phyloP scores from a whole-genome alignment of 1,139 yeast genomes.

The Sugiyamaella castrensis region DNA sequence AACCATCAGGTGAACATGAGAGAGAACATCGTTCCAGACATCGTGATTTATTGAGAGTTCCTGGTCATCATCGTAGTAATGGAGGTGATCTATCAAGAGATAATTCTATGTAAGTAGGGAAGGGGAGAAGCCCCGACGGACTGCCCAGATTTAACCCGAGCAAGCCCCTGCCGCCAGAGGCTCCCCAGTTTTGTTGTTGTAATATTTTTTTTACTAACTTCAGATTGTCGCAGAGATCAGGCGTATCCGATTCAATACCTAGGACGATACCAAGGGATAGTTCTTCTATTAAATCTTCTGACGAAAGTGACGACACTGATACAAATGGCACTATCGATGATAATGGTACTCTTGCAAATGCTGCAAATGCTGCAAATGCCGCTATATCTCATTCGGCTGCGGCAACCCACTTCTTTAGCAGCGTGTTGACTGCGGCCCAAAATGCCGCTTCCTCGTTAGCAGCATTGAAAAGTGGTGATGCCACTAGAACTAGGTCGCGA shows the following conservation, averaged over 20 bases:
- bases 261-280: too few relatives aligned
- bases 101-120: neutral
- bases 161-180: too few relatives aligned
- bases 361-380: neutral
- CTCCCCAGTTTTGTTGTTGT: too few relatives aligned
- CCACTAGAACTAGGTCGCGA: conserved; percentile 12
- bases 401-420: conserved; percentile 30
- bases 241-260: too few relatives aligned
- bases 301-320: neutral
- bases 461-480: conserved; percentile 13
- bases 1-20: neutral
- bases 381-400: conserved; percentile 23
- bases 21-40: neutral
- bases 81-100: neutral
- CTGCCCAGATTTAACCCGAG: neutral
- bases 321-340: neutral
- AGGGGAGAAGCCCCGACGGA: neutral
- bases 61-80: neutral
- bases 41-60: conserved; percentile 1
- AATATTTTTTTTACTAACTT: too few relatives aligned
- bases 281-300: too few relatives aligned
- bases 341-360: neutral
- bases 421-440: conserved; percentile 35
- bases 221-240: too few relatives aligned
- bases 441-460: conserved; percentile 34